These are phyloP conservation scores for Tetrahymena malaccensis DNA, from an alignment of 73 alveolate genomes.

Conservation along the genomic window DNA sequence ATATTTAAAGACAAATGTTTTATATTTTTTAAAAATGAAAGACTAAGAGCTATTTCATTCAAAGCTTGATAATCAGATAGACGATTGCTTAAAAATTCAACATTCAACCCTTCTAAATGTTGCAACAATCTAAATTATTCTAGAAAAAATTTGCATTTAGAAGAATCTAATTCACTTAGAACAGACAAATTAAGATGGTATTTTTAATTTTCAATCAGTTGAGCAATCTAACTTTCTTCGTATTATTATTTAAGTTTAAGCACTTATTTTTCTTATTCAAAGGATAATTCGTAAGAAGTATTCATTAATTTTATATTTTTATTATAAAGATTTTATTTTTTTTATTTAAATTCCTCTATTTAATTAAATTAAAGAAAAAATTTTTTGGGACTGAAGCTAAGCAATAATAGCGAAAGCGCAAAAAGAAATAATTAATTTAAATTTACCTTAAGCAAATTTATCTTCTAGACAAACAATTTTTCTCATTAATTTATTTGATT, in stretches of 20 bases:
- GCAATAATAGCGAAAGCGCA: background rate
- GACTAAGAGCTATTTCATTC: background rate
- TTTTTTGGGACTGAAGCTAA: no score
- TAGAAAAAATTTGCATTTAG: background rate
- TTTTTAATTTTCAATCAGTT: background rate
- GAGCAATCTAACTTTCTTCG: background rate
- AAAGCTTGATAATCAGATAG: background rate
- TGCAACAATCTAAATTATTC: background rate
- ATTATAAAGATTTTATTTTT: no score
- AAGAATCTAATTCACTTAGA: background rate
- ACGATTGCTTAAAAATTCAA: background rate
- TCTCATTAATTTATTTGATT: no score
- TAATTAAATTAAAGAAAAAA: no score
- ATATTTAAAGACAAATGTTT: background rate
- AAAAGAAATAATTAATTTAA: no score
- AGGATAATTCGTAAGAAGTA: background rate
- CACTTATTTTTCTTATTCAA: background rate
- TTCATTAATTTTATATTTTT: background rate
- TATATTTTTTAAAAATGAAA: no score
- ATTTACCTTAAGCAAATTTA: background rate
- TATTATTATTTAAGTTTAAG: background rate
- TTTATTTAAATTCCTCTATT: no score
- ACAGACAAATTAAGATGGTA: background rate
- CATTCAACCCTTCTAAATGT: background rate
- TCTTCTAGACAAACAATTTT: background rate